phyloP scores from a whole-genome alignment of 345 rosid species.

The Odontarrhena argentea region DNA sequence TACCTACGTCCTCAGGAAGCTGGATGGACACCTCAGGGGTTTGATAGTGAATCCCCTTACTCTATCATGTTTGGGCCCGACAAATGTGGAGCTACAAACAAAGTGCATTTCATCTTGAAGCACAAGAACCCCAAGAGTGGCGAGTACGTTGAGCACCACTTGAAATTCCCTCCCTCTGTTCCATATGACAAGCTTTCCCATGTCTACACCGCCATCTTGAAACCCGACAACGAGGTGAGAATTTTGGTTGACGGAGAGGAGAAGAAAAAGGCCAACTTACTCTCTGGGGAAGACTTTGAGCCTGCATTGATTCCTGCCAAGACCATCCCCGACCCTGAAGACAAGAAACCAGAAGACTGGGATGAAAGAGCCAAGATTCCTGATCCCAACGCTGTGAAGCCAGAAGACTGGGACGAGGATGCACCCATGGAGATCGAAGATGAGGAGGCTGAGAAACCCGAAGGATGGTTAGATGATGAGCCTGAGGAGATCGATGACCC shows the following conservation, averaged over 20 bases:
- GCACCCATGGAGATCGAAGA: slow-evolving; percentile 90
- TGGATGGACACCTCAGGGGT: slow-evolving; percentile 68
- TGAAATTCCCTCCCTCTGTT: slow-evolving; percentile 77
- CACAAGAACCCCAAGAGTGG: slow-evolving; percentile 94
- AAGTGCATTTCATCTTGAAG: slow-evolving; percentile 84
- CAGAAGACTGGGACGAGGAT: slow-evolving; percentile 93
- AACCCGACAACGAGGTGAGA: slow-evolving; percentile 63
- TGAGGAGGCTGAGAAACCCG: slow-evolving; percentile 83
- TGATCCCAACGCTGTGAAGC: slow-evolving; percentile 70
- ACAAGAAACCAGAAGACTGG: slow-evolving; percentile 89
- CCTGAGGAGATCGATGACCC: slow-evolving; percentile 91
- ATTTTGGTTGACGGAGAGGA: slow-evolving; percentile 82
- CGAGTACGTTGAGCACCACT: slow-evolving; percentile 74
- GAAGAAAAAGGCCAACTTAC: slow-evolving; percentile 73
- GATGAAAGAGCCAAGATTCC: slow-evolving; percentile 83
- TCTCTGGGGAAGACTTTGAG: slow-evolving; percentile 73
- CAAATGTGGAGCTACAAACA: slow-evolving; percentile 85
- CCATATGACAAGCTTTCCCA: slow-evolving; percentile 82
- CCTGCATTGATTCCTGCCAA: slow-evolving; percentile 76
- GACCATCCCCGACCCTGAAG: slow-evolving; percentile 91
- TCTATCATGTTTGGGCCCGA: slow-evolving; percentile 93
- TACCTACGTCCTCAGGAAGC: slow-evolving; percentile 78
- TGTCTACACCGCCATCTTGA: slow-evolving; percentile 80
- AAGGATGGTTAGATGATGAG: slow-evolving; percentile 90
- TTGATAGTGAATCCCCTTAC: slow-evolving; percentile 77